Evolutionary conservation across 352 stramenopile species (phyloP), one percentile per base, ranked within the genome.

Genomic region (Globisporangium lucens): DNA sequence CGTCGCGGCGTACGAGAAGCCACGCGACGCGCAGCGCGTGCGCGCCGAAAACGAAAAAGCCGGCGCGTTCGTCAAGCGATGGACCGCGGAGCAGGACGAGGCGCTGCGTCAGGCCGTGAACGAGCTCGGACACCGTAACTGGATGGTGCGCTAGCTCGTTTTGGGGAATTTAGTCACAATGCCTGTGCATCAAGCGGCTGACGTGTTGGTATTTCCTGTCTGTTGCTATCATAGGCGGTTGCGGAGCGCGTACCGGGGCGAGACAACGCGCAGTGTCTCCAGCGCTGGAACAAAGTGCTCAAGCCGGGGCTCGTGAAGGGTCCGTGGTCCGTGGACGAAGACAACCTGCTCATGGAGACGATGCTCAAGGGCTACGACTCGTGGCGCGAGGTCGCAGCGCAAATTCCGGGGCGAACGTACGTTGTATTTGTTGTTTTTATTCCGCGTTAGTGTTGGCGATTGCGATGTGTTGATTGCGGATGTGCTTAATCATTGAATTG

Each of bases 231-330:
- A 8, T 55, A 87, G 79, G 79, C 80, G 10, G 84, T 93, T 17
- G 85, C 87, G 2, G 76, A 85, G 58, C 76, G 78, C 13, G 85
- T 95, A 10, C 75, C 76, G 3, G 78, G 78, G 10, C 80, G 87
- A 8, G 78, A 92, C 61, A 89, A 93, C 52, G 83, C 86, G n/a
- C 87, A 95, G 72, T 95, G 87, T 67, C 76, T 94, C 9, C 87
- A 95, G 70, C 85, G 85, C 43, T 95, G 87, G 87, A 91, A 91
- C 63, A 95, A 96, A 67, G 87, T 98, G 47, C 77, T 98, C 24
- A 94, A 96, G 69, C 94, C 94, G 2, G 94, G 93, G 33, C 79
- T 98, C 0, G 86, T 95, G 51, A 98, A 98, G 67, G 93, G 93
- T 22, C 90, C 87, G 13, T 98, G 94, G 94, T 96, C 85, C 1